phyloP scores from a whole-genome alignment of 139 green algal species.

The Marvania coccoides region DNA sequence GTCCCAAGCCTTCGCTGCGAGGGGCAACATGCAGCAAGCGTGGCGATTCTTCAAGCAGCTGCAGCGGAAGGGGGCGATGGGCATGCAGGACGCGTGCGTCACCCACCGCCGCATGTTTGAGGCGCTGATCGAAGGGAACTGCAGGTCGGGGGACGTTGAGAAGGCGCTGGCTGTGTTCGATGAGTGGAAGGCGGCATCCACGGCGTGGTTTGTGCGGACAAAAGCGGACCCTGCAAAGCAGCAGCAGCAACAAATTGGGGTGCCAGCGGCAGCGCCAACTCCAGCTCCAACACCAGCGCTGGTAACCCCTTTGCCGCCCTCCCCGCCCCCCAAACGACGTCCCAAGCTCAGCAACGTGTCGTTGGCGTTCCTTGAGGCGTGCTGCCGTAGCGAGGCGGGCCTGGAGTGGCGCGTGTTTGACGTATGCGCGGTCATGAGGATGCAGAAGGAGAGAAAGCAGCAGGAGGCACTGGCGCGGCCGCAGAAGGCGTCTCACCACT shows the following conservation, averaged over 20 bases:
- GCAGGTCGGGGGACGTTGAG: constrained; percentile 17
- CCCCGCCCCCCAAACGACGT: not conserved
- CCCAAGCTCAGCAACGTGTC: constrained; percentile 37
- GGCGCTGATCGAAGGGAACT: constrained; percentile 36
- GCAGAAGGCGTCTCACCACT: constrained; percentile 38
- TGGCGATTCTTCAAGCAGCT: constrained; percentile 38
- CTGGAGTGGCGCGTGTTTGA: constrained; percentile 47
- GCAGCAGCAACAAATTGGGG: not conserved
- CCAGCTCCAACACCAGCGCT: not conserved
- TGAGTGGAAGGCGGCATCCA: constrained; percentile 40
- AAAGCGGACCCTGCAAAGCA: not conserved
- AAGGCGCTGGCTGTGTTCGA: constrained; percentile 46
- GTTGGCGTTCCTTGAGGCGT: constrained; percentile 43
- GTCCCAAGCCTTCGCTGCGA: constrained; percentile 18
- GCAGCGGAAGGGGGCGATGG: not conserved
- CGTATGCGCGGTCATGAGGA: constrained; percentile 43
- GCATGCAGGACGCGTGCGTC: constrained; percentile 3
- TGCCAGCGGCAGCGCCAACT: not conserved
- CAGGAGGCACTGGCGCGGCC: constrained; percentile 31
- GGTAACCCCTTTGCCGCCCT: not conserved
- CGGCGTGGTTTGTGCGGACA: constrained; percentile 9
- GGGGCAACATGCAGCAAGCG: constrained; percentile 13
- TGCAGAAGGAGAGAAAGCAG: constrained; percentile 38
- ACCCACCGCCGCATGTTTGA: constrained; percentile 40
- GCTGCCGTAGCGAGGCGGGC: constrained; percentile 25